Conservation (phyloP, 1,139 yeast species). For the Taphrina betulina region DNA sequence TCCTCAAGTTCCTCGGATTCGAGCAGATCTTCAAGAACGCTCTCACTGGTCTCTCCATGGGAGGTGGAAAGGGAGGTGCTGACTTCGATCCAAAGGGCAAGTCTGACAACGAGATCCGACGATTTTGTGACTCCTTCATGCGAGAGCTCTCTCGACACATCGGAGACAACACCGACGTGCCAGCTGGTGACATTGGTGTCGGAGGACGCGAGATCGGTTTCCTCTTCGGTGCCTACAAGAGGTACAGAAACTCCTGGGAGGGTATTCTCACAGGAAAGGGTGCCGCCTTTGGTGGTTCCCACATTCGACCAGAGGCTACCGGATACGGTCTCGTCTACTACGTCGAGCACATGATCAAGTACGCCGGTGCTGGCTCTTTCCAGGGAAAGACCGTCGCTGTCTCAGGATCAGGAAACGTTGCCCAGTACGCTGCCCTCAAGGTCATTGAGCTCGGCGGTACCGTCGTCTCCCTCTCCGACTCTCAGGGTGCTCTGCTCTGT, state of each 20-base stretch:
- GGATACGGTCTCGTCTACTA: slow-evolving; percentile 97
- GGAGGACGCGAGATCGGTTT: slow-evolving; percentile 91
- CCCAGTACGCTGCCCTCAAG: slow-evolving; percentile 97
- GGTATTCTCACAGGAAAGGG: slow-evolving; percentile 99
- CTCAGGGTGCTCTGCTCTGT: slow-evolving; percentile 81
- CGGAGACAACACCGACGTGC: slow-evolving; percentile 96
- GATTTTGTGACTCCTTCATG: slow-evolving; percentile 96
- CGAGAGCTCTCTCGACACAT: slow-evolving; percentile 92
- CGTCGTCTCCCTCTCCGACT: slow-evolving; percentile 90
- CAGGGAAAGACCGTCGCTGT: slow-evolving; percentile 91
- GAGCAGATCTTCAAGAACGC: slow-evolving; percentile 99
- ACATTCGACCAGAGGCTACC: slow-evolving; percentile 98
- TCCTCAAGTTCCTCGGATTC: slow-evolving; percentile 92
- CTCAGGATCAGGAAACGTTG: slow-evolving; percentile 98
- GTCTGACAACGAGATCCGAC: slow-evolving; percentile 89
- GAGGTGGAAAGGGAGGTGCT: slow-evolving; percentile 99
- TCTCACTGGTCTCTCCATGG: slow-evolving; percentile 93
- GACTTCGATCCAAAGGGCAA: slow-evolving; percentile 97
- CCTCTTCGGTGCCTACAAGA: slow-evolving; percentile 96
- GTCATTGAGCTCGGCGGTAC: slow-evolving; percentile 95
- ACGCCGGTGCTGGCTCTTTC: slow-evolving; percentile 82
- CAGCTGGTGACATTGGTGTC: slow-evolving; percentile 95
- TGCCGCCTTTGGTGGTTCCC: slow-evolving; percentile 96
- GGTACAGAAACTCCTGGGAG: slow-evolving; percentile 86
- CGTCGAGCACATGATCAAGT: slow-evolving; percentile 96